Base-by-base conservation (phyloP, 2,329 filamentous ascomycete species). In the Diaporthe eres region DNA sequence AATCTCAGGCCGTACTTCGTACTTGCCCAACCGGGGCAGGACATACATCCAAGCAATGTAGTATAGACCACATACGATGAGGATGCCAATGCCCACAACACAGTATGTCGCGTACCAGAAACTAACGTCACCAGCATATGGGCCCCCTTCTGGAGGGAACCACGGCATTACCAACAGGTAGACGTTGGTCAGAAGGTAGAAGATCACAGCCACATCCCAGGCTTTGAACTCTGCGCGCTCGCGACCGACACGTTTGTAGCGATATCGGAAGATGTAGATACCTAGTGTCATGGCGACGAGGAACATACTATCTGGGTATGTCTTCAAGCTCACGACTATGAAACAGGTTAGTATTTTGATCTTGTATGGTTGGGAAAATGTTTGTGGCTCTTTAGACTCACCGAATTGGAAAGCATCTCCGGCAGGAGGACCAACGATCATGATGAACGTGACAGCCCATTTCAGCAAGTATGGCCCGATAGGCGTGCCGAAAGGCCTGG, bases 21-120 rank as follows among this genome's bases (percentile, higher is more conserved):
- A 90, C 0, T 84, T 83, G 9, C 83, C 81, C 17, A 83, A 79
- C 37, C 81, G 83, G 0, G 89, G 88, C 0, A 90, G 77, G 1
- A 85, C 63, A 34, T 84, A 82, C 47, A 89, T 85, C 65, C 65
- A 68, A 15, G 65, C 65, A 39, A 68, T 37, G 34, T 68, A 68
- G n/a, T 68, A 68, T 2, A 68, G 47, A 19, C 47, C 65, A 28
- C 65, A 68, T 2, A 68, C 31, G n/a, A 68, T 55, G n/a, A 68
- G 47, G 1, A 72, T 47, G 13, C 19, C 70, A 10, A 72, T 60
- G 1, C 92, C 91, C 1, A 90, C 88, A 1, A 90, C 88, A 34
- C 88, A 88, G 79, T 94, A 93, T 0, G 91, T 93, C 1, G 87
- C 91, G 78, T 94, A 94, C 90, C 90, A 94, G 81, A 94, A 94